Base-by-base conservation (phyloP, 805 yeast species). In the Nakazawaea ishiwadae region DNA sequence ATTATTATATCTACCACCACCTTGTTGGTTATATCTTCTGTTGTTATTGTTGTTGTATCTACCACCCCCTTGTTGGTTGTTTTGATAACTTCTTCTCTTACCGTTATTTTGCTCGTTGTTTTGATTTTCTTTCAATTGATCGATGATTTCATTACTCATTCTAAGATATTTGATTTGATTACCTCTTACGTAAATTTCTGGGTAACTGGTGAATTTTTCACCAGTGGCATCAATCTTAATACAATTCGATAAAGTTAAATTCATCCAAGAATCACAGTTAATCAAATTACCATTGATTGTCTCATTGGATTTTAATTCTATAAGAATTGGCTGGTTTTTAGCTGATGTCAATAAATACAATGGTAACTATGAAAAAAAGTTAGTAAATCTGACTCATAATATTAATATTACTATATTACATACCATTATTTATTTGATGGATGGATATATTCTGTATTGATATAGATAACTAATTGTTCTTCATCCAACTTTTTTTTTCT, bases 261-360 rank as follows among this genome's bases (percentile, higher is more conserved):
- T 93, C 99, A 93, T 93, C 89, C 95, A 86, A 30, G 87, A 81
- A 60, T 93, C 99, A 52, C 96, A 88, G 55, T 86, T 84, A 42
- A 79, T 77, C 45, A 93, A 69, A 43, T 75, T 76, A 38, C 99
- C 99, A 54, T 83, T 84, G 37, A 90, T 69, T 8, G 91, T 81
- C 54, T 87, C 96, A 26, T 98, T 96, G 43, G 84, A 81, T 61
- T 93, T 93, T 56, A 93, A 75, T 60, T 91, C 99, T 37, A 93
- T 87, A 55, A 84, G 73, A 54, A 93, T 74, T 29, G 89, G 84
- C 55, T 86, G 90, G 44, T 87, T 90, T 60, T 89, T 90, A 14
- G 96, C 87, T 42, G 96, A 84, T 40, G 95, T 89, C 55, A 93
- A 74, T 47, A 93, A 73, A 52, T 89, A 90, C 54, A 93, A 70